Evolutionary conservation across 305 asterid species (phyloP).

Genomic region (Coffea humblotiana): DNA sequence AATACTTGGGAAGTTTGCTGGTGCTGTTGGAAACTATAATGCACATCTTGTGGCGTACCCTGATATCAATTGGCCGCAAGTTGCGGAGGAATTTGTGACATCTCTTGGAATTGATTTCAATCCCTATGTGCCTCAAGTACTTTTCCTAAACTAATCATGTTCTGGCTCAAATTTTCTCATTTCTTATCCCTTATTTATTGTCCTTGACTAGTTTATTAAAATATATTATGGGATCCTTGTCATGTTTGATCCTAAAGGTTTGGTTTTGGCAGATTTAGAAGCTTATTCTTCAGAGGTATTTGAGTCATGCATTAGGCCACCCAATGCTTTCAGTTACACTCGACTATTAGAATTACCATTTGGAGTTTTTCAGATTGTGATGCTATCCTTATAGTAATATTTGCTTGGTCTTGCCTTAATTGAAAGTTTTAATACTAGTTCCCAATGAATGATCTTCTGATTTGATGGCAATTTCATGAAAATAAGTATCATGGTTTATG

Average conservation of each 20-base stretch:
- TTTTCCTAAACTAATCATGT: neutral
- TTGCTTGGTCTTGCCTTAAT: neutral
- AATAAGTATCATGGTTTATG: neutral
- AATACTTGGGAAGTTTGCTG: conserved; percentile 90
- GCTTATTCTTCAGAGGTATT: neutral
- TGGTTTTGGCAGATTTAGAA: neutral
- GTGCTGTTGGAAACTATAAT: conserved; percentile 98
- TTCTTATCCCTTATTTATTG: neutral
- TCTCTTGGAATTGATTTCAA: conserved; percentile 86
- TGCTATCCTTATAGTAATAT: neutral
- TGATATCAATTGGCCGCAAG: conserved; percentile 68
- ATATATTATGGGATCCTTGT: neutral
- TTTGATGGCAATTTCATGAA: neutral
- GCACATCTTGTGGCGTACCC: conserved; percentile 93
- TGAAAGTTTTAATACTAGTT: neutral
- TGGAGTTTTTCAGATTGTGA: neutral
- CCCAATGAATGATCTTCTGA: neutral
- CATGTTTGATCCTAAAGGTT: neutral
- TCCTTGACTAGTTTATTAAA: neutral
- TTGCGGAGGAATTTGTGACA: conserved; percentile 85
- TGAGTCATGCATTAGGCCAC: neutral
- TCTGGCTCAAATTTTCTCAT: neutral
- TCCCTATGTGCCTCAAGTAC: conserved; percentile 92
- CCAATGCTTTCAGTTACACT: neutral
- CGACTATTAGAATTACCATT: neutral